Conservation (phyloP, 2,329 filamentous ascomycete genomes). For the Periconia digitata region DNA sequence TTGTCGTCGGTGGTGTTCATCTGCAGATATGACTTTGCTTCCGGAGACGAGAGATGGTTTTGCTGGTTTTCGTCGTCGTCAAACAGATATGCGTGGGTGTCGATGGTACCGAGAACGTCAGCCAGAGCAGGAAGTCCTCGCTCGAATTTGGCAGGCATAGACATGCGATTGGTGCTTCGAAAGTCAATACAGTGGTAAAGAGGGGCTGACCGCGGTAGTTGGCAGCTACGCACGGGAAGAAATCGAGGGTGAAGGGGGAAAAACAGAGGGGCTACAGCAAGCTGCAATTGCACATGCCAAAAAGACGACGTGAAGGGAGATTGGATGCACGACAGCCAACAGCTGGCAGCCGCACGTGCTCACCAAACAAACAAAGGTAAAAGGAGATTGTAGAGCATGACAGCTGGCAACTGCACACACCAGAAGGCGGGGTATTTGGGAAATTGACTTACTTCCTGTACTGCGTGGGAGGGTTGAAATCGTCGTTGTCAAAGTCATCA, state of each 20-base stretch:
- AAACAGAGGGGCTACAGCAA: neutral
- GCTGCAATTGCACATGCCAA: conserved; percentile 1
- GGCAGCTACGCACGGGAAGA: neutral
- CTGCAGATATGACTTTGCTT: conserved; percentile 69
- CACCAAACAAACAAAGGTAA: neutral
- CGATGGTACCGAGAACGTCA: conserved; percentile 72
- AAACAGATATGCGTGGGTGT: conserved; percentile 84
- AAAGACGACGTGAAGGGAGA: conserved; percentile 1
- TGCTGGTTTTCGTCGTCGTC: conserved; percentile 64
- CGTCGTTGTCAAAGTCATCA: conserved; percentile 81
- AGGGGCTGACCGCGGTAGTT: neutral
- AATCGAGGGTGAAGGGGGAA: conserved; percentile 5
- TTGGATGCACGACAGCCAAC: neutral
- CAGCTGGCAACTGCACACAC: conserved; percentile 1
- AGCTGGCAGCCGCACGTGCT: neutral
- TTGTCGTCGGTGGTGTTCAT: conserved; percentile 77
- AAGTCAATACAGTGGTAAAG: conserved; percentile 14
- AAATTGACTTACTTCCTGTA: conserved; percentile 38
- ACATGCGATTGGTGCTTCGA: conserved; percentile 80
- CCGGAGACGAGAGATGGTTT: conserved; percentile 59
- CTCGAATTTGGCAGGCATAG: conserved; percentile 78
- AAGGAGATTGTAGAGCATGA: neutral
- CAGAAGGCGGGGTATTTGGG: conserved; percentile 1
- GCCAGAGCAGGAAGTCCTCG: conserved; percentile 54
- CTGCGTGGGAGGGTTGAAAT: conserved; percentile 39